Evolutionary conservation across 306 rosid species (phyloP), one percentile per base, ranked within the genome.

Genomic region (Heteromeles arbutifolia): DNA sequence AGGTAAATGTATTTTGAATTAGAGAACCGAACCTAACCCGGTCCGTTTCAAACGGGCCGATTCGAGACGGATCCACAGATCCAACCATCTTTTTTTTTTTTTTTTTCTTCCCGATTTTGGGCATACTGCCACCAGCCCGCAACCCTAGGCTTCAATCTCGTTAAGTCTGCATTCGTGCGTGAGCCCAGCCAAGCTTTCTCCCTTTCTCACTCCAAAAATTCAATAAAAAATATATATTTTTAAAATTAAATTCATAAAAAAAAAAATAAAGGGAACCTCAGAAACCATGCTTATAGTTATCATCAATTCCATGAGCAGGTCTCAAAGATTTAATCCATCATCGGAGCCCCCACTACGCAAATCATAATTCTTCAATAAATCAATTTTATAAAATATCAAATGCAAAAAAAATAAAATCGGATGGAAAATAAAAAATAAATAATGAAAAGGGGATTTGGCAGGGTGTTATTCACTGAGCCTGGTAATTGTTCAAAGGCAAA

Each of bases 301-400:
- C 99, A 90, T 92, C 99, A 85, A 86, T 58, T 72, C 44, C 74
- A 83, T 32, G 72, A 85, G 92, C 98, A 96, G 99, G 92, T 96
- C 99, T 96, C 99, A 90, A 96, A 96, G 99, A 96, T 96, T 77
- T 5, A 91, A 92, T 90, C 97, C 99, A 96, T 96, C 98, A 96
- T 76, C n/a, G 97, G 92, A 90, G 66, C 86, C 82, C 65, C 58
- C 6, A 2, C 12, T 4, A 18, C 1, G 2, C 1, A 17, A 7
- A 29, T 29, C 34, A 0, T 1, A 13, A 15, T 48, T 48, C 19
- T 48, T 48, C 1, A 9, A 10, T 5, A 21, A 71, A 26, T 15
- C 1, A 19, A 17, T 54, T 54, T 54, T 1, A 54, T n/a, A 56
- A 4, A 5, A 14, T 26, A 61, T 61, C 37, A 61, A 11, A 25